These are phyloP conservation scores for Tremella fuciformis DNA, from an alignment of 768 basidiomycete genomes.

Conservation along the genomic window DNA sequence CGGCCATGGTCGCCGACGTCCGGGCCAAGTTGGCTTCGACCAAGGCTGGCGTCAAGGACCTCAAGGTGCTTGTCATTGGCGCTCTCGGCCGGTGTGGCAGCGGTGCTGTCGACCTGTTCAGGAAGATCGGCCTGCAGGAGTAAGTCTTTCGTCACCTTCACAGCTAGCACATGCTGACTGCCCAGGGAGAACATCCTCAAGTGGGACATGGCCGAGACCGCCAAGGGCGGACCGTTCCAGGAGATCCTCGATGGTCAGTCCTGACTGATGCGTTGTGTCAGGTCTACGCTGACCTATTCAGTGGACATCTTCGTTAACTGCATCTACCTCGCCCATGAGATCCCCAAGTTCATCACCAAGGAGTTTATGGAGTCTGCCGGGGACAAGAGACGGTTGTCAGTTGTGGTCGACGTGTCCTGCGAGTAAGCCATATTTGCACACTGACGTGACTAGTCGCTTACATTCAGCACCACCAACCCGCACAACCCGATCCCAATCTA, in stretches of 20 bases:
- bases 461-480: conserved; percentile 77
- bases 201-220: conserved; percentile 97
- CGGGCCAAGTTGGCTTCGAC: conserved; percentile 62
- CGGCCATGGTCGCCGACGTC: conserved; percentile 74
- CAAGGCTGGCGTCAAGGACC: conserved; percentile 52
- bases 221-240: conserved; percentile 90
- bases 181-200: conserved; percentile 85
- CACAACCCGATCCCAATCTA: conserved; percentile 98
- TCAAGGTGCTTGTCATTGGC: conserved; percentile 90
- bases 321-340: conserved; percentile 75
- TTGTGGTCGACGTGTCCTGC: conserved; percentile 96
- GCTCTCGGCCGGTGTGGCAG: conserved; percentile 91
- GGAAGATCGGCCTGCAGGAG: conserved; percentile 93
- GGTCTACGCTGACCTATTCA: conserved; percentile 22
- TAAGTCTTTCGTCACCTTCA: conserved; percentile 55
- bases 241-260: conserved; percentile 75
- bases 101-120: conserved; percentile 91
- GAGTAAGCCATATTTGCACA: conserved; percentile 56
- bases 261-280: no score
- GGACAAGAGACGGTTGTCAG: conserved; percentile 63
- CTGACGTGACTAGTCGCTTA: neutral
- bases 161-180: conserved; percentile 1
- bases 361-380: conserved; percentile 70
- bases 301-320: conserved; percentile 99
- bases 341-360: conserved; percentile 53